Evolutionary conservation across 352 stramenopile species (phyloP).

Genomic region (Globisporangium acanthophoron): DNA sequence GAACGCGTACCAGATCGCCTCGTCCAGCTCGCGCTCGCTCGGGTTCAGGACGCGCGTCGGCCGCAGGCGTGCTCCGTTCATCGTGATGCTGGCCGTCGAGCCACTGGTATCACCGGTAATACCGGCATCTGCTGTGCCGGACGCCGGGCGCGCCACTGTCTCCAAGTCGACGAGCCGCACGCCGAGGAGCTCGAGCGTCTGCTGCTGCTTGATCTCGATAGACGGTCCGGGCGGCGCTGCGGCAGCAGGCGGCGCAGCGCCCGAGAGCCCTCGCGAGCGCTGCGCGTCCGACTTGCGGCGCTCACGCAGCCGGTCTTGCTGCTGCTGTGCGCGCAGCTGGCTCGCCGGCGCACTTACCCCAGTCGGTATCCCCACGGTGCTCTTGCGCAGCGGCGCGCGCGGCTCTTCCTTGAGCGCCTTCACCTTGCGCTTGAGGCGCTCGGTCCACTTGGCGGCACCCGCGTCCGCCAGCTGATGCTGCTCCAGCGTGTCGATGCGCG

Average conservation of each 20-base stretch:
- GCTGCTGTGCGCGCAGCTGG: conserved; percentile 41
- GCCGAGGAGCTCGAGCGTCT: conserved; percentile 49
- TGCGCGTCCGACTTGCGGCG: conserved; percentile 50
- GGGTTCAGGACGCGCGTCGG: conserved; percentile 75
- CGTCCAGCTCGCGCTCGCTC: conserved; percentile 67
- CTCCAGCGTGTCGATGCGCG: conserved; percentile 80
- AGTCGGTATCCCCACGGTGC: conserved; percentile 1
- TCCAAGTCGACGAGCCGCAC: conserved; percentile 66
- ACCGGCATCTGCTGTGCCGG: not conserved
- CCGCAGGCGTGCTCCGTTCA: conserved; percentile 52
- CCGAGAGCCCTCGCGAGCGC: conserved; percentile 37
- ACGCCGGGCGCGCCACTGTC: conserved; percentile 6
- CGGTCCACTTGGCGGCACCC: conserved; percentile 47
- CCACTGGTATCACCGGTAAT: not conserved
- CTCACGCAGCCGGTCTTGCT: conserved; percentile 45
- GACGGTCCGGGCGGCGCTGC: conserved; percentile 1
- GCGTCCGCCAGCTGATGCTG: conserved; percentile 28
- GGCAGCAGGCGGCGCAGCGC: not conserved
- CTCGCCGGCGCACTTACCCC: conserved; percentile 3
- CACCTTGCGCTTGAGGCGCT: conserved; percentile 62
- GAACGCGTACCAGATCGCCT: conserved; percentile 78
- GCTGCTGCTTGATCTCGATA: conserved; percentile 56
- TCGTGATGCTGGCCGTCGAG: conserved; percentile 17
- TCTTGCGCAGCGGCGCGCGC: conserved; percentile 22
- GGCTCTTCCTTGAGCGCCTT: conserved; percentile 52